Evolutionary conservation across 805 yeast genomes (phyloP).

Genomic region (Lachancea sp.): DNA sequence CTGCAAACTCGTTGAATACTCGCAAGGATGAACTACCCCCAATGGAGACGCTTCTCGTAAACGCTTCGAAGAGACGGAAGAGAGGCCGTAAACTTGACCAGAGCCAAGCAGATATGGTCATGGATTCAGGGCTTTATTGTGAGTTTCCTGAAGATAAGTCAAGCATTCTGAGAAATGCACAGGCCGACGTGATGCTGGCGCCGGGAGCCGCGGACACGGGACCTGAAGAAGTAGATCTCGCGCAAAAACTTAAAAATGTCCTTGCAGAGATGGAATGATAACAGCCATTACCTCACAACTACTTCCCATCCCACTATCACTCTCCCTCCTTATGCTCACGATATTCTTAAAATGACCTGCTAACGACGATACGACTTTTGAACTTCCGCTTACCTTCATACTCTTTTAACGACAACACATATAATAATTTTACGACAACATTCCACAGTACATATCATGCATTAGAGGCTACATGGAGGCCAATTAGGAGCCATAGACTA

Average conservation of each 20-base stretch:
- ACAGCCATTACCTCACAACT: background rate
- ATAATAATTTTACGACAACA: slow-evolving; percentile 1
- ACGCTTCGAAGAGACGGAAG: slow-evolving; percentile 18
- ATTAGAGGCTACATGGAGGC: no score
- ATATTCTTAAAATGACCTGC: no score
- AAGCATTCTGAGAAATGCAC: slow-evolving; percentile 8
- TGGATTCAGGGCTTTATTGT: no score
- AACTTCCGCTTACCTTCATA: background rate
- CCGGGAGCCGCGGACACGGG: slow-evolving; percentile 12
- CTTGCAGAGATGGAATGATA: slow-evolving; percentile 21
- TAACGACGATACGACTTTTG: background rate
- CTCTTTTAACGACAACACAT: slow-evolving; percentile 4
- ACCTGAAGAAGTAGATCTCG: slow-evolving; percentile 22
- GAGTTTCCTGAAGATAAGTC: background rate
- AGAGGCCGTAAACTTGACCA: slow-evolving; percentile 6
- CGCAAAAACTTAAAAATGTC: slow-evolving; percentile 23
- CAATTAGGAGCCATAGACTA: no score
- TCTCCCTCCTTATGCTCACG: background rate
- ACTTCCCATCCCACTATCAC: background rate
- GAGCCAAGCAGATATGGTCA: slow-evolving; percentile 1
- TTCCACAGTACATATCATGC: no score
- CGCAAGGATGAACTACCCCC: slow-evolving; percentile 10
- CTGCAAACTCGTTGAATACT: background rate
- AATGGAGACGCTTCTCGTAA: slow-evolving; percentile 17
- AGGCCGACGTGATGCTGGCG: slow-evolving; percentile 13